Conservation (phyloP, 352 stramenopile species). For the Peronospora destructor region DNA sequence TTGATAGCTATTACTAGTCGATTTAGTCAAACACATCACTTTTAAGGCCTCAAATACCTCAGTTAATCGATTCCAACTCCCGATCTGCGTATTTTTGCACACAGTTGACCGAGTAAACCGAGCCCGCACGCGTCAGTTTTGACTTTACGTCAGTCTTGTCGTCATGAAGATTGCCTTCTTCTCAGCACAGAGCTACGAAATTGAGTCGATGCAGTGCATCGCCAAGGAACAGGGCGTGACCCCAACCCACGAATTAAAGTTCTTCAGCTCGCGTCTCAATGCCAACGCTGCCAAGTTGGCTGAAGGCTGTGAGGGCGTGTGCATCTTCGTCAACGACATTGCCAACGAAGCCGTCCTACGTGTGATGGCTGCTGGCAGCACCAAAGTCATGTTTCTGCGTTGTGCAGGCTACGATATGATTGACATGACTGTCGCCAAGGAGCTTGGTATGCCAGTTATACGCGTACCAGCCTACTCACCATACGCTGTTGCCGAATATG, state of each 20-base stretch:
- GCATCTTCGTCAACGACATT: conserved; percentile 85
- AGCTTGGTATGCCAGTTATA: conserved; percentile 50
- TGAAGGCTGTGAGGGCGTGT: conserved; percentile 47
- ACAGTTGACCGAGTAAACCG: too few species aligned
- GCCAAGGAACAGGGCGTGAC: conserved; percentile 39
- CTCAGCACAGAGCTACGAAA: conserved; percentile 69
- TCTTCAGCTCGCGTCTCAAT: conserved; percentile 51
- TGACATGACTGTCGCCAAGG: conserved; percentile 49
- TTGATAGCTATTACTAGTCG: too few species aligned
- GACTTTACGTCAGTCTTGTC: conserved; percentile 26
- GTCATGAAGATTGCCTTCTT: conserved; percentile 75
- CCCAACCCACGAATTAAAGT: conserved; percentile 43
- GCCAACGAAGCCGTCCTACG: conserved; percentile 53
- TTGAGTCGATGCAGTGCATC: conserved; percentile 42
- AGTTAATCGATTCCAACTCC: too few species aligned
- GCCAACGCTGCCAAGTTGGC: conserved; percentile 46
- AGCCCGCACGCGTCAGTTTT: too few species aligned
- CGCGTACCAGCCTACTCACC: conserved; percentile 75
- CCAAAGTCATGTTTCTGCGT: conserved; percentile 65
- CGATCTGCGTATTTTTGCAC: neutral
- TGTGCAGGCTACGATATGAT: conserved; percentile 81
- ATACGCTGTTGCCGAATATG: conserved; percentile 76
- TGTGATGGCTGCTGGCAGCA: conserved; percentile 37
- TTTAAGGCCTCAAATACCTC: too few species aligned
- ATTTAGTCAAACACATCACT: too few species aligned